A percentile compares a stretch with the other conserved stretches of the same genome.
Evolutionary conservation across 345 rosid genomes (phyloP).

Genomic region (Nasturtium officinale): DNA sequence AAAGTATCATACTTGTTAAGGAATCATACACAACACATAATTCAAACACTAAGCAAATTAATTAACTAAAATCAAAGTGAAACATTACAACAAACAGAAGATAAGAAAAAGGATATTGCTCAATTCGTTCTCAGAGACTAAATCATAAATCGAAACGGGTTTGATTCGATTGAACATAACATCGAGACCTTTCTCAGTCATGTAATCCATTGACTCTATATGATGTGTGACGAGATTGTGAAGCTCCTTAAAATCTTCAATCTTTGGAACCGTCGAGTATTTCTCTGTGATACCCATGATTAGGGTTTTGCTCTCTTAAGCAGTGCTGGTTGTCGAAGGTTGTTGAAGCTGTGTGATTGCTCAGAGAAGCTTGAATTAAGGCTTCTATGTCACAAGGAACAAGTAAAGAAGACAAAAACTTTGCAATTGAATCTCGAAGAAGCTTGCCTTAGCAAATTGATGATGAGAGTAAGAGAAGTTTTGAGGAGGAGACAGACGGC

Average conservation of each 20-base stretch:
- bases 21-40: constrained; percentile 32
- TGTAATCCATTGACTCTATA: constrained; percentile 82
- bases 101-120: constrained; percentile 65
- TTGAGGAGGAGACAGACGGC: constrained; percentile 1
- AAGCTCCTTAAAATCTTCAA: constrained; percentile 54
- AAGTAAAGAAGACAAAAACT: neutral
- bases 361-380: neutral
- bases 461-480: neutral
- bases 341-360: neutral
- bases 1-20: constrained; percentile 67
- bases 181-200: constrained; percentile 73
- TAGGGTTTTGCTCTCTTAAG: constrained; percentile 8
- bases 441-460: neutral
- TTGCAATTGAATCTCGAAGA: neutral
- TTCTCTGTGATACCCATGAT: constrained; percentile 22
- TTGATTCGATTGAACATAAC: constrained; percentile 62
- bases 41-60: neutral
- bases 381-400: neutral
- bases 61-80: neutral
- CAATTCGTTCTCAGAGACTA: constrained; percentile 50
- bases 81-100: neutral
- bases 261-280: constrained; percentile 30
- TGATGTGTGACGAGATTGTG: constrained; percentile 77
- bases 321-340: neutral
- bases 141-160: constrained; percentile 58